phyloP scores from a whole-genome alignment of 2,329 filamentous ascomycete species.

The Aspergillus pseudoterreus region DNA sequence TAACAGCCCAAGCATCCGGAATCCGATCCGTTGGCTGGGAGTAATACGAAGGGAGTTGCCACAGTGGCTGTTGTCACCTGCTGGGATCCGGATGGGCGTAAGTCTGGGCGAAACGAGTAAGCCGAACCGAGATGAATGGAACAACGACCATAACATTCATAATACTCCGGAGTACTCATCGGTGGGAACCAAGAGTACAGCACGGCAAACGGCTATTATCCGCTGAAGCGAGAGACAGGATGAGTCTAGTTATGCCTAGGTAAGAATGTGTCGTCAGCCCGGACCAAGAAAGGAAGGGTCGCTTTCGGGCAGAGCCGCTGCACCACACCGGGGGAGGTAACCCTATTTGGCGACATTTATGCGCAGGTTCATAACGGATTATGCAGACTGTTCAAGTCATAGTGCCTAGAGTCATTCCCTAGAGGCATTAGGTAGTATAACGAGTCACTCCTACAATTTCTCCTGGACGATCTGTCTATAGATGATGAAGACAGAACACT shows the following conservation, averaged over 20 bases:
- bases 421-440: too few species aligned
- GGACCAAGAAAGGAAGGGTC: slow-evolving; percentile 12
- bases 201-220: neutral
- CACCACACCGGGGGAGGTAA: slow-evolving; percentile 11
- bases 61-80: slow-evolving; percentile 11
- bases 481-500: too few species aligned
- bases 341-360: slow-evolving; percentile 6
- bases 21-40: slow-evolving; percentile 4
- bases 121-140: neutral
- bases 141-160: neutral
- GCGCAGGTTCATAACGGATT: neutral
- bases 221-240: neutral
- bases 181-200: neutral
- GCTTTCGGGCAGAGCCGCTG: slow-evolving; percentile 17
- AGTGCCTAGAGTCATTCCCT: too few species aligned
- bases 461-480: too few species aligned
- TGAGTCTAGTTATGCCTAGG: neutral
- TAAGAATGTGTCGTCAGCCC: slow-evolving; percentile 11
- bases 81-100: neutral
- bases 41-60: slow-evolving; percentile 8
- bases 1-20: neutral
- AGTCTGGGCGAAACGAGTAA: neutral
- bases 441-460: too few species aligned
- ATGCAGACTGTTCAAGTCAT: neutral
- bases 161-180: too few species aligned